phyloP scores from a whole-genome alignment of 1,139 yeast species.

The Suhomyces bokatorum region DNA sequence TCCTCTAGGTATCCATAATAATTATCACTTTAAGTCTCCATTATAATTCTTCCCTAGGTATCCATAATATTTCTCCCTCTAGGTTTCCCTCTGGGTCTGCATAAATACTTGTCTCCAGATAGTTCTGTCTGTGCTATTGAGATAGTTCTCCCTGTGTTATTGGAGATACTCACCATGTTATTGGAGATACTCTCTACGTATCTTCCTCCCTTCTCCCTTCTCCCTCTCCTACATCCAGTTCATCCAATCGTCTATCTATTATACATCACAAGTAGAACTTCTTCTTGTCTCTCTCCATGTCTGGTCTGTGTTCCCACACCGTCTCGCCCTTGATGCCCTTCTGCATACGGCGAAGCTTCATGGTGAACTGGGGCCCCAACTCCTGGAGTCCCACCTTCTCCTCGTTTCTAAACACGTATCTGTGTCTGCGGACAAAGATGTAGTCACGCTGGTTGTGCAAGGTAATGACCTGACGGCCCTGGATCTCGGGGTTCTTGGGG shows the following conservation, averaged over 20 bases:
- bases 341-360: conserved; percentile 83
- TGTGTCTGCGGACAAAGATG: conserved; percentile 91
- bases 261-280: conserved; percentile 71
- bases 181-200: too few relatives aligned
- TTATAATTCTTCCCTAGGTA: too few relatives aligned
- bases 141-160: too few relatives aligned
- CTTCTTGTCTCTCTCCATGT: conserved; percentile 94
- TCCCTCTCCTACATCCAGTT: too few relatives aligned
- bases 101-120: too few relatives aligned
- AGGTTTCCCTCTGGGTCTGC: too few relatives aligned
- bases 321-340: conserved; percentile 88
- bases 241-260: background rate
- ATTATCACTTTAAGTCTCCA: too few relatives aligned
- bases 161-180: too few relatives aligned
- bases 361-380: conserved; percentile 93
- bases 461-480: conserved; percentile 94
- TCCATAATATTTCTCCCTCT: too few relatives aligned
- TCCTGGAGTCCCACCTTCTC: conserved; percentile 94
- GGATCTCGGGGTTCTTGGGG: conserved; percentile 90
- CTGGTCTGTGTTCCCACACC: conserved; percentile 95
- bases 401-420: conserved; percentile 85
- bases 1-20: too few relatives aligned
- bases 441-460: conserved; percentile 95
- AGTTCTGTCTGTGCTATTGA: too few relatives aligned
- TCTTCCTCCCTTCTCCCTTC: too few relatives aligned